These are phyloP conservation scores for Leishmania amazonensis DNA, from an alignment of 208 protist species.

Conservation along the genomic window DNA sequence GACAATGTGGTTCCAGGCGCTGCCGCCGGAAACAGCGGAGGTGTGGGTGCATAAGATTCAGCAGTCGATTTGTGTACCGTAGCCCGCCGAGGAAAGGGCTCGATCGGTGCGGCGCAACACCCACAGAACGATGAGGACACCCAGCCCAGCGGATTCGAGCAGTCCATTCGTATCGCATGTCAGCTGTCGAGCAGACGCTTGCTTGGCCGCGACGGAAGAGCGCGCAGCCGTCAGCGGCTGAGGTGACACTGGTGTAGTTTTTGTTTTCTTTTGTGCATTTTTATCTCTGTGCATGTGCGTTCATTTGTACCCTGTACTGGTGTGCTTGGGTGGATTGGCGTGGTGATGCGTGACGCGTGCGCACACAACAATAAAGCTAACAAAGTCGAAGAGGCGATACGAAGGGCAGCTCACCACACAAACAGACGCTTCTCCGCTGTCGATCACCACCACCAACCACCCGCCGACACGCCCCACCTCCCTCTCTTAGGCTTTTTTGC, in stretches of 20 bases:
- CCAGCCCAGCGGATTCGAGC: too few species aligned
- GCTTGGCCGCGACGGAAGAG: neutral
- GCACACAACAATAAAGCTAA: neutral
- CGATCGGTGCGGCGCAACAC: neutral
- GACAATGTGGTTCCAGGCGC: slow-evolving; percentile 82
- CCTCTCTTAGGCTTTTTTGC: neutral
- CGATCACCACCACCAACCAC: neutral
- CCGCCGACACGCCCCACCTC: neutral
- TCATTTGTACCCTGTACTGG: neutral
- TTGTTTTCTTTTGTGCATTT: neutral
- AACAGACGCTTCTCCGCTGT: neutral
- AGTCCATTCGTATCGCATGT: neutral
- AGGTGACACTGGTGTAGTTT: too few species aligned
- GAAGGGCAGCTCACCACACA: neutral
- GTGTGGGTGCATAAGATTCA: slow-evolving; percentile 64
- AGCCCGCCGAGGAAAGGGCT: slow-evolving; percentile 8
- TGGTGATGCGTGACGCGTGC: neutral
- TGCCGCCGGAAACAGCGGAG: slow-evolving; percentile 38
- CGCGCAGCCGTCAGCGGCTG: neutral
- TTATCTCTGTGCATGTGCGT: neutral
- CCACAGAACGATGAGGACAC: neutral
- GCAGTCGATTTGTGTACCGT: slow-evolving; percentile 62
- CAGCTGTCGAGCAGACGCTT: neutral
- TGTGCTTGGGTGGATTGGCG: neutral
- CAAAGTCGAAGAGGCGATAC: neutral